Evolutionary conservation across 2,329 filamentous ascomycete species (phyloP), one percentile per base, ranked within the genome.

Genomic region (Penicillium sp.): DNA sequence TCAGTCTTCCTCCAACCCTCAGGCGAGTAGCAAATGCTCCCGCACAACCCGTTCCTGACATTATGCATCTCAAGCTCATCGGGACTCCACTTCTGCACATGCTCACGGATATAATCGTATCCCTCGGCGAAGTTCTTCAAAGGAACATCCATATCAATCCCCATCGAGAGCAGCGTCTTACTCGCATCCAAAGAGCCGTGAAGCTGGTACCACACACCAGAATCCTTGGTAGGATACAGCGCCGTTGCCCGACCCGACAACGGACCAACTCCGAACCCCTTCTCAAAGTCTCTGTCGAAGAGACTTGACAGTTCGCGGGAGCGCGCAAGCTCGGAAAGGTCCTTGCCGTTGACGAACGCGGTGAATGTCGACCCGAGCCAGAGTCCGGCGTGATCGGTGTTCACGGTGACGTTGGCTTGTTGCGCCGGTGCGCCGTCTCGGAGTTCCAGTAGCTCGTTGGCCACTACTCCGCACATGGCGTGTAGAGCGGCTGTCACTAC

Each of bases 141-240:
- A 0, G 52, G 40, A 4, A 65, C 57, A n/a, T 57, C 51, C 27
- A 71, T 64, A 46, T 79, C 67, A 47, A 83, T 72, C 4, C 77
- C 79, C 42, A 82, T 76, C n/a, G 76, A 74, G 24, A 69, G 61
- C 1, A 83, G 71, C 0, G 77, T 77, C 2, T 74, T 71, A 2
- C 66, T 63, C 0, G 79, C 75, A 34, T 80, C 65, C 43, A 83
- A 69, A 0, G 77, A 81, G 5, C 81, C 81, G 49, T 83, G 79
- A 0, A 83, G 69, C 10, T 78, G 79, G 61, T 80, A 83, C 76
- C 77, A 81, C 0, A 76, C 72, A 0, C 71, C 69, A 0, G 71
- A 65, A 32, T 78, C 67, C n/a, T 71, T 75, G 0, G 81, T 83
- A 7, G 75, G 77, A 57, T 82, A 83, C 43, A 81, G 72, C 2